A percentile compares a stretch with the other conserved stretches of the same genome.
Conservation (phyloP, 1,284 basidiomycete genomes). For the Erythrobasidium hasegawianum region DNA sequence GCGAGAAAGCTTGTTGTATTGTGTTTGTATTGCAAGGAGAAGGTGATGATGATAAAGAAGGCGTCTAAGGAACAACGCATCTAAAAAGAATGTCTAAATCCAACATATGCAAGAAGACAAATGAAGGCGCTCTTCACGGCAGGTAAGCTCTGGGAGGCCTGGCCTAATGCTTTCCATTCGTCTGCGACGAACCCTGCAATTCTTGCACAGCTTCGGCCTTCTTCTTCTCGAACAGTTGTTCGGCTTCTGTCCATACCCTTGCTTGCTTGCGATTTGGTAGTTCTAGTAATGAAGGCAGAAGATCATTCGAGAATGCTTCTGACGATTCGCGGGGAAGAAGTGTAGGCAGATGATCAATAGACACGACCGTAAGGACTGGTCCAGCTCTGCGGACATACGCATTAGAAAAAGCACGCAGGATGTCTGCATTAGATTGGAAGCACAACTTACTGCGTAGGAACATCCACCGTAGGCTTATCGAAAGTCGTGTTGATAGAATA, state of each 20-base stretch:
- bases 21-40: no score
- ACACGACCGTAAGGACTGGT: conserved; percentile 75
- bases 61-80: no score
- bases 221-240: conserved; percentile 79
- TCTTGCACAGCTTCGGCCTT: conserved; percentile 52
- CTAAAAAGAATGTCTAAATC: background rate
- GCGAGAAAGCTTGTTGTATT: no score
- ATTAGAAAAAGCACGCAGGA: no score
- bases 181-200: conserved; percentile 8
- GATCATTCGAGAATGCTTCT: conserved; percentile 88
- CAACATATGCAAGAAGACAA: no score
- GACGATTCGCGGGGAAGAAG: conserved; percentile 92
- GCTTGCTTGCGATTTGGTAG: conserved; percentile 63
- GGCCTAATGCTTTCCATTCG: conserved; percentile 6
- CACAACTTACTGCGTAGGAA: conserved; percentile 68
- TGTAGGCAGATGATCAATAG: conserved; percentile 97
- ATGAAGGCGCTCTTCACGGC: no score
- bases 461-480: conserved; percentile 83
- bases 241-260: conserved; percentile 85
- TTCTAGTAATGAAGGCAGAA: conserved; percentile 79
- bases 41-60: no score
- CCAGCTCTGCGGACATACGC: no score
- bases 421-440: no score
- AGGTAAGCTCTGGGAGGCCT: conserved; percentile 17
- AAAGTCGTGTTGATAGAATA: conserved; percentile 96